A percentile compares a stretch with the other conserved stretches of the same genome.
phyloP scores from a whole-genome alignment of 2,329 filamentous ascomycete genomes.

The Sordariomycetes sp. region DNA sequence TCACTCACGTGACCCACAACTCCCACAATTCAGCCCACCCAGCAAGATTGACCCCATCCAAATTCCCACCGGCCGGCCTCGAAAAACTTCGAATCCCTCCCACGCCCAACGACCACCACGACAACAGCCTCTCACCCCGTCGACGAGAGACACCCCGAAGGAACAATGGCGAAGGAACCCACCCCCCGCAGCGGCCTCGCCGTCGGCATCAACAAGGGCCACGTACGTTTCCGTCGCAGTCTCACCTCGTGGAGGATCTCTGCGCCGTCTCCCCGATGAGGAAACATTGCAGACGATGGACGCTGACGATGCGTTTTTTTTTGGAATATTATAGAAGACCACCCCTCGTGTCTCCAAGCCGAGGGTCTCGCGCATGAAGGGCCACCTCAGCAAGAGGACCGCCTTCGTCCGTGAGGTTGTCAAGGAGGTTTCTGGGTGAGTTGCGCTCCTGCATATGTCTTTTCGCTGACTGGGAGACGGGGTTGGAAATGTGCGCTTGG shows the following conservation, averaged over 20 bases:
- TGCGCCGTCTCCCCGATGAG: slow-evolving; percentile 22
- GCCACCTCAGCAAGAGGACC: slow-evolving; percentile 91
- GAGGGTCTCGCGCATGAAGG: slow-evolving; percentile 78
- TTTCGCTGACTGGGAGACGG: background rate
- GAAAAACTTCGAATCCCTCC: slow-evolving; percentile 3
- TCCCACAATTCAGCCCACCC: slow-evolving; percentile 9
- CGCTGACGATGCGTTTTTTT: slow-evolving; percentile 34
- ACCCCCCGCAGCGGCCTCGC: slow-evolving; percentile 43
- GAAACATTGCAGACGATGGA: slow-evolving; percentile 42
- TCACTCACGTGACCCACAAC: slow-evolving; percentile 17
- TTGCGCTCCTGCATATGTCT: slow-evolving; percentile 11
- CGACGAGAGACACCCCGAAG: slow-evolving; percentile 12
- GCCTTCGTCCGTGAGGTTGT: slow-evolving; percentile 94
- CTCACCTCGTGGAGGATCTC: slow-evolving; percentile 68
- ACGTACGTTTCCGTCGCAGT: slow-evolving; percentile 43
- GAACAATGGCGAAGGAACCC: slow-evolving; percentile 46
- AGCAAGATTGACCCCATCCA: background rate
- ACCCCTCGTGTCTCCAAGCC: slow-evolving; percentile 66
- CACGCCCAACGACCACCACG: slow-evolving; percentile 9
- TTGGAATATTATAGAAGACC: slow-evolving; percentile 53
- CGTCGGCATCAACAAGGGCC: slow-evolving; percentile 50
- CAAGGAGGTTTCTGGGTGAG: slow-evolving; percentile 94
- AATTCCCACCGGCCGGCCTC: background rate
- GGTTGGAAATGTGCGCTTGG: background rate
- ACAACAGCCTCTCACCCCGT: slow-evolving; percentile 16